Percentiles rank a stretch among this genome's conserved stretches.
Conservation (phyloP, 805 yeast genomes). For the Teunomyces barrocoloradensis region DNA sequence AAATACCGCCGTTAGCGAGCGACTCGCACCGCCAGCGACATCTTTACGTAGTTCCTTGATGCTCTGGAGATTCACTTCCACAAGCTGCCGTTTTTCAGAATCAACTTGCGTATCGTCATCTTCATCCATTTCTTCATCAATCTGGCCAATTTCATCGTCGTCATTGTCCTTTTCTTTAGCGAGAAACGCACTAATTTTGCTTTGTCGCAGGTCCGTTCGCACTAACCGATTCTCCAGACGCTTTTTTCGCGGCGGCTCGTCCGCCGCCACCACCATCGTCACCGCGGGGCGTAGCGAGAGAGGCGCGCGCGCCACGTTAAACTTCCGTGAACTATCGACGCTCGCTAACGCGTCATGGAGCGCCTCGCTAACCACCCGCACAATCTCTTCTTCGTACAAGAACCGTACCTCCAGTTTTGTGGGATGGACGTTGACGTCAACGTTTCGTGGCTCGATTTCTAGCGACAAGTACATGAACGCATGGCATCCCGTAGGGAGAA, state of each 20-base stretch:
- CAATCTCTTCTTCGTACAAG: constrained; percentile 80
- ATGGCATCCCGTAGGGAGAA: constrained; percentile 70
- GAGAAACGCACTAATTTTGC: constrained; percentile 24
- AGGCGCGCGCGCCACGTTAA: constrained; percentile 15
- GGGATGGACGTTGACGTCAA: constrained; percentile 95
- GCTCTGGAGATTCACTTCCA: constrained; percentile 53
- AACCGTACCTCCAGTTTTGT: constrained; percentile 91
- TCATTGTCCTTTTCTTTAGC: not conserved
- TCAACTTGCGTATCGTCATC: not conserved
- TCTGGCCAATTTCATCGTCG: not conserved
- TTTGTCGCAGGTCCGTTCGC: constrained; percentile 67
- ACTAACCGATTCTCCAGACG: constrained; percentile 66
- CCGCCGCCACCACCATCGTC: constrained; percentile 2
- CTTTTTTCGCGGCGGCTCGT: constrained; percentile 22
- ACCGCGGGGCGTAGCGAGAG: not conserved
- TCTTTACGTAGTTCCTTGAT: constrained; percentile 53
- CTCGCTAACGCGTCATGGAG: constrained; percentile 51
- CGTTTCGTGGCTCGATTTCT: constrained; percentile 60
- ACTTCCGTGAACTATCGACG: constrained; percentile 67
- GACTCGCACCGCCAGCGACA: constrained; percentile 45
- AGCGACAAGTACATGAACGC: constrained; percentile 78
- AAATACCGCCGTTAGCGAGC: constrained; percentile 64
- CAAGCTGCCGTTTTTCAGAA: constrained; percentile 13
- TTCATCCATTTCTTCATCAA: not conserved
- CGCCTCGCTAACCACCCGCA: constrained; percentile 51